These are phyloP conservation scores for Solanum hybrid DNA, from an alignment of 305 asterid species.

Conservation along the genomic window DNA sequence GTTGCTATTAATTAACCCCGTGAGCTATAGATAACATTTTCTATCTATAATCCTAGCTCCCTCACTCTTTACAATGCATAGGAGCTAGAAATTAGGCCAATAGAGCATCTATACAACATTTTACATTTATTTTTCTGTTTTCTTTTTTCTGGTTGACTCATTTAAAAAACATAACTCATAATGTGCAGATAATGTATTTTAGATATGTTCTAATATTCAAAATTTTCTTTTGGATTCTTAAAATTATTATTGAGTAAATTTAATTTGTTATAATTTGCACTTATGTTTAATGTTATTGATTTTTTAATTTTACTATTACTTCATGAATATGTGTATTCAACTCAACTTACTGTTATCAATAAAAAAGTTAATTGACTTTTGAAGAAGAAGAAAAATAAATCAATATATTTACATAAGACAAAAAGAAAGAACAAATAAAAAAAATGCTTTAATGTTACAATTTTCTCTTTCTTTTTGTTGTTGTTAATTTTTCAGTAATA, in stretches of 20 bases:
- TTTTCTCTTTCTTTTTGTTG: neutral
- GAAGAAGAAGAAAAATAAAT: neutral
- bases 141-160: neutral
- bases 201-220: neutral
- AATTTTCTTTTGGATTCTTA: neutral
- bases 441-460: neutral
- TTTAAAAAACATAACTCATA: neutral
- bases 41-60: neutral
- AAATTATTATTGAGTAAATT: neutral
- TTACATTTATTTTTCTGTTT: neutral
- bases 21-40: neutral
- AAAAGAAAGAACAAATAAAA: neutral
- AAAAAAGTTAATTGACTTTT: neutral
- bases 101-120: neutral
- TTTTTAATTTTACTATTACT: neutral
- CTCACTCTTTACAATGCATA: neutral
- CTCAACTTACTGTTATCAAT: neutral
- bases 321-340: neutral
- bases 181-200: neutral
- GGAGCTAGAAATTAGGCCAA: neutral
- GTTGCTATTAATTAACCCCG: neutral
- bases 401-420: neutral
- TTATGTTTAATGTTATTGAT: neutral
- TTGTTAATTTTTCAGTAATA: neutral
- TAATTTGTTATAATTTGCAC: neutral